Percentiles rank a stretch among this genome's conserved stretches.
Evolutionary conservation across 495 filamentous ascomycete genomes (phyloP).

Genomic region (Glutinoglossum americanum): DNA sequence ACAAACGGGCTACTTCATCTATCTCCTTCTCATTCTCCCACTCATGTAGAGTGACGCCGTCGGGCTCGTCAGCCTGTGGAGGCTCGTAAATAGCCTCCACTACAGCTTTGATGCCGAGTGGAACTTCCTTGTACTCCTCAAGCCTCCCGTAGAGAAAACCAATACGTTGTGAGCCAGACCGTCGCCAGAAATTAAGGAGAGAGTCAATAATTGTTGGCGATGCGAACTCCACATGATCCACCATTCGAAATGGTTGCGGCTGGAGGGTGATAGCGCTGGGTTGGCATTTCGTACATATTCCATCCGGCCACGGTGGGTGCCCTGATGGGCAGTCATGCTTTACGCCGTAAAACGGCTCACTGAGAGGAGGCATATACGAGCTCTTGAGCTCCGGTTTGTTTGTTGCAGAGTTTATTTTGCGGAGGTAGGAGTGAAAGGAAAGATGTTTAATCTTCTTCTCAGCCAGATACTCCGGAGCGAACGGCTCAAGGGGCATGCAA

Average conservation of each 20-base stretch:
- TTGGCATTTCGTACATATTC: slow-evolving; percentile 98
- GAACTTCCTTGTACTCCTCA: slow-evolving; percentile 79
- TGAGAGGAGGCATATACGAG: slow-evolving; percentile 90
- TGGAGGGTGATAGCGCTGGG: slow-evolving; percentile 92
- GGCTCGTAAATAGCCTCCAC: slow-evolving; percentile 97
- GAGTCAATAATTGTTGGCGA: slow-evolving; percentile 61
- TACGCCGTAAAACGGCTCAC: slow-evolving; percentile 84
- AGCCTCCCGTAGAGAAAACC: slow-evolving; percentile 86
- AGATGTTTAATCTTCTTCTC: slow-evolving; percentile 98
- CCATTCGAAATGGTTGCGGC: slow-evolving; percentile 87
- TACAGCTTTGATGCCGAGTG: slow-evolving; percentile 83
- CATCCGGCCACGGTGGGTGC: slow-evolving; percentile 81
- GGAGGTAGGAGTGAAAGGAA: slow-evolving; percentile 84
- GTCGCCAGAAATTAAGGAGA: slow-evolving; percentile 79
- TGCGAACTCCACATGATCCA: slow-evolving; percentile 95
- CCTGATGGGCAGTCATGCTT: slow-evolving; percentile 76
- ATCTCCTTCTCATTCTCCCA: slow-evolving; percentile 79
- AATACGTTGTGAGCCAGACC: slow-evolving; percentile 53
- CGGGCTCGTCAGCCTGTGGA: slow-evolving; percentile 74
- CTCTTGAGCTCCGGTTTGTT: slow-evolving; percentile 82
- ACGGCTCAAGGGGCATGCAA: slow-evolving; percentile 95
- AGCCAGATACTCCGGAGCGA: slow-evolving; percentile 61
- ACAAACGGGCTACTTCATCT: slow-evolving; percentile 59
- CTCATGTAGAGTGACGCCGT: slow-evolving; percentile 67
- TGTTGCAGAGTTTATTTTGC: slow-evolving; percentile 85